These are phyloP conservation scores for Halophytophthora polymorphica DNA, from an alignment of 352 stramenopile species.

Conservation along the genomic window DNA sequence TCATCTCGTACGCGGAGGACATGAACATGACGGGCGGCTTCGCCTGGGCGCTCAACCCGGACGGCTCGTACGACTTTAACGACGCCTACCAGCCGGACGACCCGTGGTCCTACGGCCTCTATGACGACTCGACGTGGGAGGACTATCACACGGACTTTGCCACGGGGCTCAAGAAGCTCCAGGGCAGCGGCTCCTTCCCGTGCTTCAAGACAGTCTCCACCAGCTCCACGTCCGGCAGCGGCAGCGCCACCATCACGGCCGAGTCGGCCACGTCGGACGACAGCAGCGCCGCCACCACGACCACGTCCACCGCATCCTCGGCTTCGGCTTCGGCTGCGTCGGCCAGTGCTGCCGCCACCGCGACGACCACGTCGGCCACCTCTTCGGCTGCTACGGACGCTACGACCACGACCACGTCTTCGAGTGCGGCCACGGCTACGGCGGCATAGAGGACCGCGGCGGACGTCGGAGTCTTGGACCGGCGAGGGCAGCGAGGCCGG, in stretches of 20 bases:
- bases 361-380: conserved; percentile 14
- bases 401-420: conserved; percentile 11
- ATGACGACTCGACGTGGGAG: conserved; percentile 62
- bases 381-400: conserved; percentile 10
- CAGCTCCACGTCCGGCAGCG: conserved; percentile 29
- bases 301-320: conserved; percentile 16
- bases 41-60: conserved; percentile 77
- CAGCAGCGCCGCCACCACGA: conserved; percentile 19
- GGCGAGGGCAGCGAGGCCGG: too few relatives aligned
- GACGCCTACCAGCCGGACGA: conserved; percentile 57
- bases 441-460: conserved; percentile 22
- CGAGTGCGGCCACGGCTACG: conserved; percentile 14
- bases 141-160: conserved; percentile 74
- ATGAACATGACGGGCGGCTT: conserved; percentile 77
- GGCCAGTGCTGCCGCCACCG: conserved; percentile 1
- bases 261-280: conserved; percentile 19
- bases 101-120: conserved; percentile 71
- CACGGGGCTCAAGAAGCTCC: conserved; percentile 51
- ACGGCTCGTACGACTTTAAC: conserved; percentile 77
- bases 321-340: conserved; percentile 7
- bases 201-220: conserved; percentile 50
- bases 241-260: conserved; percentile 21
- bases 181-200: conserved; percentile 71
- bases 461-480: conserved; percentile 6
- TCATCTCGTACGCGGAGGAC: conserved; percentile 66